These are phyloP conservation scores for Blastobotrys buckinghamii DNA, from an alignment of 1,139 yeast genomes.

Conservation along the genomic window DNA sequence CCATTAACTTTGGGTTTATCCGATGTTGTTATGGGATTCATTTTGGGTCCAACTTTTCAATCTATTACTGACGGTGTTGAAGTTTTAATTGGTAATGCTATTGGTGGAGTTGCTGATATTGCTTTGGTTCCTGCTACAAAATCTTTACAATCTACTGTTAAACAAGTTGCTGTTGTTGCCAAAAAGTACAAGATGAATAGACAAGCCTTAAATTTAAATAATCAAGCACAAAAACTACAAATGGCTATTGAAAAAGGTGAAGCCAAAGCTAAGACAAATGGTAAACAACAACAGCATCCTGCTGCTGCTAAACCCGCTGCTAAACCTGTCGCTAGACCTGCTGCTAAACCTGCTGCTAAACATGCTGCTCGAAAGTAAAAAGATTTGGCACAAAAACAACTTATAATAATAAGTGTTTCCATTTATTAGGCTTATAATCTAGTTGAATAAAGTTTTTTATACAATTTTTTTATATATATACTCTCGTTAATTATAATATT, in stretches of 20 bases:
- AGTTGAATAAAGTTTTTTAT: too few species aligned
- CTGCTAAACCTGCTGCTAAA: too few species aligned
- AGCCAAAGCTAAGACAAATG: too few species aligned
- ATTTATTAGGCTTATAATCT: too few species aligned
- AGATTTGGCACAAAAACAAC: too few species aligned
- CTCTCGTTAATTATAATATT: too few species aligned
- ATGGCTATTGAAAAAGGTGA: background rate
- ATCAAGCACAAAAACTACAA: conserved; percentile 7
- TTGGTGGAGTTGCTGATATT: conserved; percentile 24
- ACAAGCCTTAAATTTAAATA: conserved; percentile 1
- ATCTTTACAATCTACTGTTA: conserved; percentile 19
- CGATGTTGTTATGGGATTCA: conserved; percentile 20
- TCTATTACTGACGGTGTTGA: conserved; percentile 32
- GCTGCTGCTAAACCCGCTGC: too few species aligned
- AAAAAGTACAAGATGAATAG: conserved; percentile 14
- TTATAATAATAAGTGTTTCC: too few species aligned
- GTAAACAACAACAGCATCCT: too few species aligned
- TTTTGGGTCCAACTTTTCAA: conserved; percentile 30
- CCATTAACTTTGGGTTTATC: conserved; percentile 28
- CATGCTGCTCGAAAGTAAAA: too few species aligned
- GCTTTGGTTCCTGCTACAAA: conserved; percentile 20
- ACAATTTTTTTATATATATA: too few species aligned
- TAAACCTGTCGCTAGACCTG: too few species aligned
- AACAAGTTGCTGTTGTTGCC: conserved; percentile 19
- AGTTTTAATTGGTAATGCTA: conserved; percentile 28